These are phyloP conservation scores for Fraxinus greggii DNA, from an alignment of 305 asterid genomes.

Conservation along the genomic window DNA sequence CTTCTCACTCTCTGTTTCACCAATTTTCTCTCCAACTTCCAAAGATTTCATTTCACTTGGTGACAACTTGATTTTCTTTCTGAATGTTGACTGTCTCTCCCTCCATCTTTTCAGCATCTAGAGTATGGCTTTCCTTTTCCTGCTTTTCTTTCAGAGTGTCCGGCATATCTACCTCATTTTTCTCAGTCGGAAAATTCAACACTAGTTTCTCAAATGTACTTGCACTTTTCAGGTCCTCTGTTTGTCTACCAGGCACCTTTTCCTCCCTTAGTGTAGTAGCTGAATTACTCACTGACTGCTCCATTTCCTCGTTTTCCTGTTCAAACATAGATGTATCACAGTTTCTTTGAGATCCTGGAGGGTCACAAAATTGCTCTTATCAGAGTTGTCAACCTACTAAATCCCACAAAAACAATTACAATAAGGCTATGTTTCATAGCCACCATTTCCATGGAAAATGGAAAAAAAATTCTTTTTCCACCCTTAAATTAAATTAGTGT, in stretches of 20 bases:
- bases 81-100: conserved; percentile 29
- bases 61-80: conserved; percentile 25
- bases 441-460: too few species aligned
- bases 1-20: conserved; percentile 29
- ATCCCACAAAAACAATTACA: conserved; percentile 14
- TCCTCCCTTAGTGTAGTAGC: conserved; percentile 24
- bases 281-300: conserved; percentile 19
- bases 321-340: conserved; percentile 3
- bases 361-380: conserved; percentile 17
- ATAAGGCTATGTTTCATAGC: too few species aligned
- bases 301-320: conserved; percentile 19
- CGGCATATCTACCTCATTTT: conserved; percentile 18
- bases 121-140: conserved; percentile 23
- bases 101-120: conserved; percentile 21
- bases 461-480: too few species aligned
- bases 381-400: conserved; percentile 2
- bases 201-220: conserved; percentile 9
- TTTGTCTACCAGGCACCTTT: conserved; percentile 21
- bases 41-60: conserved; percentile 14
- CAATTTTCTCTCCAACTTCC: conserved; percentile 27
- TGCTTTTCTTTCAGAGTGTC: conserved; percentile 17
- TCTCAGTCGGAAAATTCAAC: conserved; percentile 12
- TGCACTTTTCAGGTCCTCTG: conserved; percentile 23
- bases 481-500: too few species aligned
- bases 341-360: conserved; percentile 20